Percentiles rank a stretch among this genome's conserved stretches.
These are phyloP conservation scores for Misopates orontium DNA, from an alignment of 257 asterid genomes.

Conservation along the genomic window DNA sequence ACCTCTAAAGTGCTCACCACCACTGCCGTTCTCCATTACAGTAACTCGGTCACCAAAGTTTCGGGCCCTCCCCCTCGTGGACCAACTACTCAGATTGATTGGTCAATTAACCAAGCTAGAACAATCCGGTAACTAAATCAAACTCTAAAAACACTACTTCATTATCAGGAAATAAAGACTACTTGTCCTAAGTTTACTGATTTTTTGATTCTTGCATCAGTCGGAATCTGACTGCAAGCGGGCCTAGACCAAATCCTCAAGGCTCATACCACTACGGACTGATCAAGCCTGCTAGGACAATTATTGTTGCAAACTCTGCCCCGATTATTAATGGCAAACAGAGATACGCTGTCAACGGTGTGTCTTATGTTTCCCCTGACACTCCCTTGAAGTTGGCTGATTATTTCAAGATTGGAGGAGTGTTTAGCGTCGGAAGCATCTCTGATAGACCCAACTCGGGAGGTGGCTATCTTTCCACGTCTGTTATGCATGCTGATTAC, in stretches of 20 bases:
- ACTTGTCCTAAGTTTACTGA: constrained; percentile 9
- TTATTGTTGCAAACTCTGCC: constrained; percentile 88
- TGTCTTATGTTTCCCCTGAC: constrained; percentile 61
- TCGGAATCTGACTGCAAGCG: constrained; percentile 84
- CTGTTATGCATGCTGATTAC: constrained; percentile 79
- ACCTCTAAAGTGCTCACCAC: constrained; percentile 71
- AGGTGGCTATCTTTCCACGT: constrained; percentile 59
- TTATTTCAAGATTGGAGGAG: constrained; percentile 83
- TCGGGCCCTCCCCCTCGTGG: constrained; percentile 81
- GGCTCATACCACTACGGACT: constrained; percentile 94
- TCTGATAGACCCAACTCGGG: constrained; percentile 59
- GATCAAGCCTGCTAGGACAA: constrained; percentile 77
- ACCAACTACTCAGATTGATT: constrained; percentile 66
- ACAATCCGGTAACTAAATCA: constrained; percentile 62
- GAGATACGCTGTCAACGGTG: constrained; percentile 87
- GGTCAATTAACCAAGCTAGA: constrained; percentile 88
- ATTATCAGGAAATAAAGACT: background rate
- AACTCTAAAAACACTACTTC: background rate
- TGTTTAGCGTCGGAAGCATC: constrained; percentile 64
- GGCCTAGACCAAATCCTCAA: constrained; percentile 98
- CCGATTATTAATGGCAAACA: constrained; percentile 71
- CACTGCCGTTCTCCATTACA: constrained; percentile 85
- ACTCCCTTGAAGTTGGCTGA: constrained; percentile 92
- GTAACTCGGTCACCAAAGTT: constrained; percentile 64
- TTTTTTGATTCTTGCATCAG: constrained; percentile 47